Evolutionary conservation across 805 yeast species (phyloP).

Genomic region (Saccharomyces mikatae): DNA sequence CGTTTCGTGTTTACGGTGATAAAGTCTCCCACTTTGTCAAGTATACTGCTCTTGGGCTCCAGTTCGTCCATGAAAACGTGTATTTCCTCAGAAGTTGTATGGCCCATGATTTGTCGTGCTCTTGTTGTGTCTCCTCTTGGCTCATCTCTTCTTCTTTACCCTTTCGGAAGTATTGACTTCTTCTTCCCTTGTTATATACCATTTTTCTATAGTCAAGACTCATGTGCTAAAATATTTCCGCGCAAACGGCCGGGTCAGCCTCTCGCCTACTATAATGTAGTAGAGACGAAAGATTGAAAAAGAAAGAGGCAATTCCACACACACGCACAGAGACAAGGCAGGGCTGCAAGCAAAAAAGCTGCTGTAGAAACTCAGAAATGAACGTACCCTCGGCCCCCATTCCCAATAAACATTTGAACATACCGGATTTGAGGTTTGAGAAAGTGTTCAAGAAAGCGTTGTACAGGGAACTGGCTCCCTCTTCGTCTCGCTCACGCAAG

Average conservation of each 20-base stretch:
- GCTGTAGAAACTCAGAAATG: neutral
- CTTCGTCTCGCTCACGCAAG: neutral
- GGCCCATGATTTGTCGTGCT: neutral
- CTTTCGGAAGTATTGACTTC: neutral
- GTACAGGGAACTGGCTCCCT: slow-evolving; percentile 11
- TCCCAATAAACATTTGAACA: slow-evolving; percentile 5
- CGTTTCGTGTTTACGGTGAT: slow-evolving; percentile 17
- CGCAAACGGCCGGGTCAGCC: neutral
- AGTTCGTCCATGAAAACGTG: slow-evolving; percentile 2
- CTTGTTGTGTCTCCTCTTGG: neutral
- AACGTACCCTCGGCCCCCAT: neutral
- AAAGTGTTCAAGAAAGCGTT: slow-evolving; percentile 45
- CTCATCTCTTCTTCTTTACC: slow-evolving; percentile 4
- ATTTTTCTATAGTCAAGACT: neutral
- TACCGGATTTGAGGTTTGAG: slow-evolving; percentile 65
- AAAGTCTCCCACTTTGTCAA: neutral
- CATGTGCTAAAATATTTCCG: neutral
- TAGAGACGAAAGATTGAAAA: neutral
- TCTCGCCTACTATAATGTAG: neutral
- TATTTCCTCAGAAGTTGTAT: neutral
- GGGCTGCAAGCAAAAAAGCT: neutral
- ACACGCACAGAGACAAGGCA: neutral
- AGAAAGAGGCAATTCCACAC: neutral
- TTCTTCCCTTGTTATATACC: neutral
- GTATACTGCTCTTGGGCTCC: slow-evolving; percentile 1